Base-by-base conservation (phyloP, 352 stramenopile species). In the Phytophthora quininea region DNA sequence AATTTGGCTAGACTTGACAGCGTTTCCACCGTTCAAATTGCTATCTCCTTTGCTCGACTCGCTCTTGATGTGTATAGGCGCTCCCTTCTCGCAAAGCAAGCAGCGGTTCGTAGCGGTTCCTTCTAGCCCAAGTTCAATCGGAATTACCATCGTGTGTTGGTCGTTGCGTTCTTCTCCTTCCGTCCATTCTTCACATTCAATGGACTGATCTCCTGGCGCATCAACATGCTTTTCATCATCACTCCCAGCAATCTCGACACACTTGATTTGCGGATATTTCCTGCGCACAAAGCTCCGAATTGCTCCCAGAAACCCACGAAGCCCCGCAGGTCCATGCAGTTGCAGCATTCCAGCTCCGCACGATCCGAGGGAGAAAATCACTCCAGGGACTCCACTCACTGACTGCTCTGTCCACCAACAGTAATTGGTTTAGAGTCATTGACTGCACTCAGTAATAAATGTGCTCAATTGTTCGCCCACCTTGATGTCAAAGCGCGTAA, bases 211-310 rank as follows among this genome's bases (percentile, higher is more conserved):
- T 11, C 43, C 31, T 2, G 47, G 14, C 1, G 43, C 45, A 48
- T 0, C 57, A 24, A 24, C 19, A 24, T 57, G 8, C 2, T 40
- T 24, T 59, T 32, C 35, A 47, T 40, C 29, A 31, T 4, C 11
- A 8, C 10, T 2, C 15, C 42, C 38, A 8, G 29, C 29, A 7
- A 89, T 60, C 30, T 89, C 79, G 3, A 83, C 43, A 24, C 84
- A 91, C 27, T 84, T 68, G 11, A 93, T 74, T 24, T 76, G 69
- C 29, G 84, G 84, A 60, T 89, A 89, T 58, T 82, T 91, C 29
- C 82, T 74, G 9, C 84, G 61, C 31, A 89, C 84, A 58, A 93
- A 93, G 68, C 79, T 89, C 47, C 74, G 78, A 64, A 90, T 91
- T 10, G 79, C 71, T 0, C 37, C 31, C 11, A 93, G 67, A 49